Evolutionary conservation across 345 rosid genomes (phyloP), one percentile per base, ranked within the genome.

Genomic region (Salix arbutifolia): DNA sequence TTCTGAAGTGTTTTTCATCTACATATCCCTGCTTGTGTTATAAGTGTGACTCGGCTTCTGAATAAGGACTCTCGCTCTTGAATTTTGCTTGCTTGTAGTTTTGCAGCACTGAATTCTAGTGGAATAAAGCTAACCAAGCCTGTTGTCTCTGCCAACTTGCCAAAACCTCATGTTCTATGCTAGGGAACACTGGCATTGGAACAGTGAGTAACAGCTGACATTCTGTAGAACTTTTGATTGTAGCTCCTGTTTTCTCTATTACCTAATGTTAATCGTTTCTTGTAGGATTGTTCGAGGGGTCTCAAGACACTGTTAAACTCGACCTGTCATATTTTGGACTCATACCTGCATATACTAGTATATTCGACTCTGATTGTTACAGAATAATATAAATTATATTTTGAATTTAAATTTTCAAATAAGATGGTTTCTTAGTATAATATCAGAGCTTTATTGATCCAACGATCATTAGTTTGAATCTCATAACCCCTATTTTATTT

Each of bases 101-200:
- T 96, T 85, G 78, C 94, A 69, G 99, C 94, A 74, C 82, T 91
- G 85, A 87, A 86, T 85, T 88, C 92, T 79, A 93, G 81, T 81
- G 95, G 97, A 60, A 69, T 93, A 78, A 93, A 90, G 90, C 87
- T 92, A 68, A 89, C 85, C 84, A 91, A 83, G 81, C 84, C 86
- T 73, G 94, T 87, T 28, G 82, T 84, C 95, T 96, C 77, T 92
- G 91, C 56, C 82, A 83, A 80, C 84, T 96, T 80, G 88, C 89
- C 71, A 89, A 86, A 82, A 86, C 84, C 67, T 80, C 89, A 69
- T 85, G 88, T 80, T 75, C 92, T 73, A 89, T 89, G 89, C 88
- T 96, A 38, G 92, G 90, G 80, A 83, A 91, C 84, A 89, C 94
- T 21, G 89, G 89, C 78, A 86, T 96, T 74, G 97, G 97, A 91